Evolutionary conservation across 345 rosid genomes (phyloP), one percentile per base, ranked within the genome.

Genomic region (Sonneratia alba): DNA sequence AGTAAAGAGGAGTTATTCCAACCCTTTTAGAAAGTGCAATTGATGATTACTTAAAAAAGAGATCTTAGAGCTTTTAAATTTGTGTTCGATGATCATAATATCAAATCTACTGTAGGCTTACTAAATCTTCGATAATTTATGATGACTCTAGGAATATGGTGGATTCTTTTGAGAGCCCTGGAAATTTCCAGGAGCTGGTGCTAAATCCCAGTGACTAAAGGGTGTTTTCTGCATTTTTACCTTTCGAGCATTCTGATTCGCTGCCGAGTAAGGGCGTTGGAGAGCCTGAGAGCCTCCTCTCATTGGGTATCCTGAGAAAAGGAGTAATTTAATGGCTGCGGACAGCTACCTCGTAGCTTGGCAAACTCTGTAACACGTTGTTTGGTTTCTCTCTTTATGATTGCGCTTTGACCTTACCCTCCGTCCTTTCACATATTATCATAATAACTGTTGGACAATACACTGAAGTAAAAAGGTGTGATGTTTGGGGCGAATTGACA

Each of bases 181-280:
- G 64, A 24, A 59, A 6, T 59, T 12, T 21, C 8, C 3, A 11
- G 15, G 36, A 32, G 37, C 3, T 8, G 37, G 3, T 34, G 16
- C 7, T 27, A 62, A 10, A 6, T 27, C 66, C 67, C 10, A 56
- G 69, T 62, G 77, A 69, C 75, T 77, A 71, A 71, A 78, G 79
- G 66, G 71, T 61, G 72, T 72, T 71, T 24, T 38, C 68, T 67
- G 76, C 74, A 4, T 76, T 70, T 43, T 78, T 48, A 69, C 45
- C 56, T 67, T 40, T 62, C 40, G 34, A 38, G 43, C 66, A 61
- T 12, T 62, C 66, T 62, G 66, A 34, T 62, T 34, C 9, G 16
- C 36, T 1, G 66, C 6, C 27, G 38, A 32, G 66, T 3, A 22
- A 22, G 63, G 63, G 63, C 63, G n/a, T 57, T 57, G 63, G 27